phyloP scores from a whole-genome alignment of 176 grass and related monocot genomes.

The Hyparrhenia diplandra region DNA sequence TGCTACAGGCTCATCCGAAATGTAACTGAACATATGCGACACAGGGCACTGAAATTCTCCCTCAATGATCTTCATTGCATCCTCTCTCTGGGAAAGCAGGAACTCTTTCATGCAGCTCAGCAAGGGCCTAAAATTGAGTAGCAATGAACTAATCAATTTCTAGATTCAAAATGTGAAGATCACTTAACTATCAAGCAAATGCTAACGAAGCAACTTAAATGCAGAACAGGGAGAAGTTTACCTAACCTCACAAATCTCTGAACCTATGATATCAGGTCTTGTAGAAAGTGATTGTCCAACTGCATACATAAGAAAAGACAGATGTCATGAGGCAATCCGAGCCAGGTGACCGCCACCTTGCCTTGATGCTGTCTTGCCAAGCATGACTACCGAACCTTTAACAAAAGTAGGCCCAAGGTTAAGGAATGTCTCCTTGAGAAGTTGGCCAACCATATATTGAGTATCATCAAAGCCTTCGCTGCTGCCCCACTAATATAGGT shows the following conservation, averaged over 20 bases:
- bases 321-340: constrained; percentile 29
- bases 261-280: constrained; percentile 87
- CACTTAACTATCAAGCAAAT: background rate
- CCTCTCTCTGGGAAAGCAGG: constrained; percentile 72
- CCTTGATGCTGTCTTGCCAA: background rate
- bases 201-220: background rate
- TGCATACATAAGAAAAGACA: constrained; percentile 50
- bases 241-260: constrained; percentile 93
- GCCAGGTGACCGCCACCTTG: background rate
- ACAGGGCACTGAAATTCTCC: constrained; percentile 60
- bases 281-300: constrained; percentile 97
- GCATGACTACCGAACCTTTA: constrained; percentile 59
- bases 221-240: constrained; percentile 39
- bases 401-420: constrained; percentile 96
- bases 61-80: constrained; percentile 79
- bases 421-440: constrained; percentile 81
- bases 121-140: constrained; percentile 55
- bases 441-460: constrained; percentile 60
- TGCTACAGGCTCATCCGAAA: constrained; percentile 84
- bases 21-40: constrained; percentile 60
- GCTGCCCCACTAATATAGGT: background rate
- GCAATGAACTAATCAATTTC: constrained; percentile 18
- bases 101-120: constrained; percentile 86
- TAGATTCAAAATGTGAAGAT: background rate
- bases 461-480: constrained; percentile 41